Base-by-base conservation (phyloP, 1,284 basidiomycete species). In the Athelia psychrophila region DNA sequence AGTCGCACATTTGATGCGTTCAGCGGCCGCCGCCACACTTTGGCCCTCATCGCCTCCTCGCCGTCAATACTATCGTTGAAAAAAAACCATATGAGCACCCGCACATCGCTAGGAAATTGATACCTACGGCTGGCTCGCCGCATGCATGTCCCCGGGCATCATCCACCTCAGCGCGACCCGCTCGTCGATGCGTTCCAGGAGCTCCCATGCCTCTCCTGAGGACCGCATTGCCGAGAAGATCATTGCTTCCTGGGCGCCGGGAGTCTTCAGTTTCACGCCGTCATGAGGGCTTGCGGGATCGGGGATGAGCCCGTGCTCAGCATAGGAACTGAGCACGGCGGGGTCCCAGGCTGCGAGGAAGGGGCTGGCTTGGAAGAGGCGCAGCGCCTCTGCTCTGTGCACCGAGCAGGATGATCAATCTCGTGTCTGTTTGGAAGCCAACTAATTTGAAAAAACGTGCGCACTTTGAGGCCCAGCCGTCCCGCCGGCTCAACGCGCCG, bases 301-400 rank as follows among this genome's bases (percentile, higher is more conserved):
- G 19, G 72, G 48, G 8, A 64, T 65, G 5, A 93, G 71, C 3
- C 79, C 89, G 57, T 84, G 79, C 18, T 84, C 74, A 32, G 93
- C 70, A 64, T 93, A 95, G 3, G 77, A 57, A 15, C 79, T 70
- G 30, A 96, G 77, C 3, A 84, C 84, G 0, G 73, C 77, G 0
- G 82, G 78, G 61, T 94, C 76, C 92, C 93, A 95, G 1, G 73
- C 69, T 4, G 65, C 59, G 66, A 93, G 95, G 75, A 93, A 95
- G 0, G 84, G 77, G 13, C 75, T 80, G 27, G 75, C 67, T 27
- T 70, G 60, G 58, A 93, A 81, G 1, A 69, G 65, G 18, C 62
- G 60, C 2, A 76, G 63, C 0, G 90, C 93, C 52, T 84, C 85
- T 44, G 83, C 78, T 38, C 88, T 86, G 56, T 30, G 30, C 8